A percentile compares a stretch with the other conserved stretches of the same genome.
These are phyloP conservation scores for Fusarium chaquense DNA, from an alignment of 2,329 filamentous ascomycete genomes.

Conservation along the genomic window DNA sequence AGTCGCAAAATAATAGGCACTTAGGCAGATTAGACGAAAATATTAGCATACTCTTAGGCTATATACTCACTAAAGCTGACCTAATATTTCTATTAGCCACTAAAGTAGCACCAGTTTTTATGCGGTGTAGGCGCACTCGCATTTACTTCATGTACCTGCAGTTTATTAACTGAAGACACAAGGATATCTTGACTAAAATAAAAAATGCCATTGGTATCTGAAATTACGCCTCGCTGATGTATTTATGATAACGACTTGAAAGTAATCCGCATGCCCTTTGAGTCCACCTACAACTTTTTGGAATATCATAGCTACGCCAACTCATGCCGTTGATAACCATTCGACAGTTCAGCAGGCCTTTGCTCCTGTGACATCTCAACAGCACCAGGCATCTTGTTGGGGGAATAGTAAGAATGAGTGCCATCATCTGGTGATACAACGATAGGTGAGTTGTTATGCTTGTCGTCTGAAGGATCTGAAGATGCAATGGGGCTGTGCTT, in stretches of 20 bases:
- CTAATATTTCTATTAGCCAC: too few relatives aligned
- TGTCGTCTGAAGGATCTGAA: neutral
- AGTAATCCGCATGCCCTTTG: too few relatives aligned
- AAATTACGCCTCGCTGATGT: neutral
- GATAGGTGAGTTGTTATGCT: neutral
- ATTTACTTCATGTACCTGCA: neutral
- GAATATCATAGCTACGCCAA: neutral
- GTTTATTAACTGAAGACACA: neutral
- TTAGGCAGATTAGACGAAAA: too few relatives aligned
- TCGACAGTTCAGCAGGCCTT: neutral
- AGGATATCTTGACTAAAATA: neutral
- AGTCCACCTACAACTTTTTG: neutral
- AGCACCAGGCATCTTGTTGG: neutral
- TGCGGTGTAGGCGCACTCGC: neutral
- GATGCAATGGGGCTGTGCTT: neutral
- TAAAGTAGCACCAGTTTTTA: too few relatives aligned
- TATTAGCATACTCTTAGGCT: too few relatives aligned
- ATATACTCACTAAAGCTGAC: too few relatives aligned
- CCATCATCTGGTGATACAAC: neutral
- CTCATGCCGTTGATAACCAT: constrained; percentile 11
- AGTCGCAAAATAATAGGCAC: too few relatives aligned
- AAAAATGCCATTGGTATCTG: neutral
- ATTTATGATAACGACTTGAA: neutral
- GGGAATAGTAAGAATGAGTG: neutral
- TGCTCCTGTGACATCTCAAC: neutral